Conservation (phyloP, 805 yeast species). For the Zygosaccharomyces bailii region DNA sequence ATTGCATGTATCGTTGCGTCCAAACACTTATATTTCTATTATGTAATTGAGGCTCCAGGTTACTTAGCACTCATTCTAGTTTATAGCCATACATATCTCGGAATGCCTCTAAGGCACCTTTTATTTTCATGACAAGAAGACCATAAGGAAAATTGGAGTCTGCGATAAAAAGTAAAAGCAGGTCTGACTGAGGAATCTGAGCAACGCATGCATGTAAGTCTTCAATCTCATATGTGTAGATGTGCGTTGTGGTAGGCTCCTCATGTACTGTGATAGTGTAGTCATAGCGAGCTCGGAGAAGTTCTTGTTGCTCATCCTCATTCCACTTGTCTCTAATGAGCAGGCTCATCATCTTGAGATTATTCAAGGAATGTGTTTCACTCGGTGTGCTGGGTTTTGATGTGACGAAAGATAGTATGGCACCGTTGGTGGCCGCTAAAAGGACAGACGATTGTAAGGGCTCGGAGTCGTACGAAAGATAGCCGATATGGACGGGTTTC, state of each 20-base stretch:
- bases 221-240: conserved; percentile 35
- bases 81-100: conserved; percentile 27
- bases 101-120: conserved; percentile 25
- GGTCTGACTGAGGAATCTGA: conserved; percentile 30
- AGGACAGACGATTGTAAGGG: conserved; percentile 29
- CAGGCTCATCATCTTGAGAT: conserved; percentile 34
- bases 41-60: background rate
- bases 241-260: conserved; percentile 18
- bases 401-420: conserved; percentile 29
- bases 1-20: background rate
- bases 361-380: conserved; percentile 24
- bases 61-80: conserved; percentile 16
- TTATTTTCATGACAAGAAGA: conserved; percentile 31
- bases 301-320: conserved; percentile 27
- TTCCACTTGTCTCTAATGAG: conserved; percentile 35
- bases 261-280: conserved; percentile 10
- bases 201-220: conserved; percentile 33
- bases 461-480: conserved; percentile 17
- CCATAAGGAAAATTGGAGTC: conserved; percentile 32
- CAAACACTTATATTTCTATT: background rate
- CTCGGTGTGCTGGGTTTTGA: conserved; percentile 7
- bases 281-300: conserved; percentile 9
- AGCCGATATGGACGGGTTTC: conserved; percentile 19
- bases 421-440: conserved; percentile 29
- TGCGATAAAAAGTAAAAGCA: conserved; percentile 29